phyloP scores from a whole-genome alignment of 305 asterid species.

The Lippia alba region DNA sequence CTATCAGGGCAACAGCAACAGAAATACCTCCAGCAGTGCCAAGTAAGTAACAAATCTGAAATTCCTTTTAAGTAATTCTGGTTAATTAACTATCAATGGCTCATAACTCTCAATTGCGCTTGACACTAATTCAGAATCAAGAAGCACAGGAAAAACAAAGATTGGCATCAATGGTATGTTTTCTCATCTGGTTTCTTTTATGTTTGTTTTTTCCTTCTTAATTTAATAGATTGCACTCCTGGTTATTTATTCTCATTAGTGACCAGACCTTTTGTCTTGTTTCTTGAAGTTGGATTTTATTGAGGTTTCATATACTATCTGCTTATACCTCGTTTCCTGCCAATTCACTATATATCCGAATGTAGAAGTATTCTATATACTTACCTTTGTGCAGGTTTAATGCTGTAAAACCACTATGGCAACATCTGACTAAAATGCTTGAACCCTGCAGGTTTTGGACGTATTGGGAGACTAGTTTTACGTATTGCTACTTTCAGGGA shows the following conservation, averaged over 20 bases:
- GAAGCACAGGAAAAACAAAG: slow-evolving; percentile 68
- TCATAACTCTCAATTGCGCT: slow-evolving; percentile 35
- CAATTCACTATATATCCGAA: slow-evolving; percentile 44
- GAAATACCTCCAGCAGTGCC: slow-evolving; percentile 60
- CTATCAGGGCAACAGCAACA: slow-evolving; percentile 64
- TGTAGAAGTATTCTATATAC: slow-evolving; percentile 17
- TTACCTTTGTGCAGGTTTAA: slow-evolving; percentile 20
- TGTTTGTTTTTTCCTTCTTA: too few species aligned
- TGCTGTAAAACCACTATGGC: slow-evolving; percentile 3
- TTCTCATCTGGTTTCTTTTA: slow-evolving; percentile 2
- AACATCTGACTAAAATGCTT: slow-evolving; percentile 17
- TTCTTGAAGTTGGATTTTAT: background rate
- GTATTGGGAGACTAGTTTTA: slow-evolving; percentile 89
- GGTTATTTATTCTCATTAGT: slow-evolving; percentile 3
- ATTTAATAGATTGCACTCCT: background rate
- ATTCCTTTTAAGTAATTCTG: slow-evolving; percentile 5
- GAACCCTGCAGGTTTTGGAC: slow-evolving; percentile 79
- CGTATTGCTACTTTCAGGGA: slow-evolving; percentile 87
- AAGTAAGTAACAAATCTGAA: slow-evolving; percentile 39
- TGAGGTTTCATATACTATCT: background rate
- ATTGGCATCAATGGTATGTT: slow-evolving; percentile 92
- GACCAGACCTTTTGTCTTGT: background rate
- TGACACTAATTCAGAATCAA: slow-evolving; percentile 58
- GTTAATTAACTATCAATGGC: slow-evolving; percentile 6
- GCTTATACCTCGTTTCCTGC: slow-evolving; percentile 9